Conservation (phyloP, 2,329 filamentous ascomycete species). For the Phyllosticta capitalensis region DNA sequence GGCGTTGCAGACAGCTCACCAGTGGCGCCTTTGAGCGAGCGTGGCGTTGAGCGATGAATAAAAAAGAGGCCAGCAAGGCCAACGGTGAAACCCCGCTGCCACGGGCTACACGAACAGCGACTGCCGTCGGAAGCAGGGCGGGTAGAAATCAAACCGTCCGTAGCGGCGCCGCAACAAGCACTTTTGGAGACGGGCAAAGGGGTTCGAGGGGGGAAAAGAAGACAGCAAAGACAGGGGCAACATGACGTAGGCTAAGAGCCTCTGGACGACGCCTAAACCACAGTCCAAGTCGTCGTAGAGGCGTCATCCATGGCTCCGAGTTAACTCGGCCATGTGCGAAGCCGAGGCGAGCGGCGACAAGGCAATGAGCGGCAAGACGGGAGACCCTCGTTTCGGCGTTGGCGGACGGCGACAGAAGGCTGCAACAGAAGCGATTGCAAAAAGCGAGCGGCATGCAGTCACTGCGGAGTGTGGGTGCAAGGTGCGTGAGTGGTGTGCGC, state of each 20-base stretch:
- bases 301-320: neutral
- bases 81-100: neutral
- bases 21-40: neutral
- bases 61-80: neutral
- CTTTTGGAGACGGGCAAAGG: too few species aligned
- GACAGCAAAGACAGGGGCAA: neutral
- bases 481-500: neutral
- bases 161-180: neutral
- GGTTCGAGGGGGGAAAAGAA: neutral
- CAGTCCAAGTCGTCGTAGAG: neutral
- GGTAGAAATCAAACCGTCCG: neutral
- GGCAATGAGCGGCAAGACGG: neutral
- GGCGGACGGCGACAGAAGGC: neutral
- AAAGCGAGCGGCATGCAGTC: too few species aligned
- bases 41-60: neutral
- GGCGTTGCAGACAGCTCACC: neutral
- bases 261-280: neutral
- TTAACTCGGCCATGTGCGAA: neutral
- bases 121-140: neutral
- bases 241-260: neutral
- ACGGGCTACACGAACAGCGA: neutral
- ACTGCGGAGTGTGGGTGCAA: neutral
- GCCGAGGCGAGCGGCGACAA: neutral
- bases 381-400: neutral
- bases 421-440: neutral